Evolutionary conservation across 1,284 basidiomycete species (phyloP).

Genomic region (Taiwanofungus camphoratus): DNA sequence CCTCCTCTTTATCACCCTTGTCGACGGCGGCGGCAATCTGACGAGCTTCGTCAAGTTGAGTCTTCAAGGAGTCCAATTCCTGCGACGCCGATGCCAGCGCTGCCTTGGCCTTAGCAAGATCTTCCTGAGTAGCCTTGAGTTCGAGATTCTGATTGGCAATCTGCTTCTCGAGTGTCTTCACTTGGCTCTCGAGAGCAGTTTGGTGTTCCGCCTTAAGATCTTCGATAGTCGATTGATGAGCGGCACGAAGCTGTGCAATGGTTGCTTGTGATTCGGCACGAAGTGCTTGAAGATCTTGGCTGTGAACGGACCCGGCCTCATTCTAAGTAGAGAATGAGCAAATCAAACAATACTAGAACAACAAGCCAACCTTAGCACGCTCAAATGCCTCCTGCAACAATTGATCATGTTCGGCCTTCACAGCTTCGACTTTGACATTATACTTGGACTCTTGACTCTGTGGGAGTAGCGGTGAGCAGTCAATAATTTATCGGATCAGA

Average conservation of each 20-base stretch:
- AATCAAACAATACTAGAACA: neutral
- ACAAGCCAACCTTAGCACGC: slow-evolving; percentile 58
- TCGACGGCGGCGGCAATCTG: slow-evolving; percentile 36
- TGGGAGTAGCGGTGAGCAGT: slow-evolving; percentile 4
- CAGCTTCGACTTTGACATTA: slow-evolving; percentile 55
- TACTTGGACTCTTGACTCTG: slow-evolving; percentile 69
- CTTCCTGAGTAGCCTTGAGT: slow-evolving; percentile 76
- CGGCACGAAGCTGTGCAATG: slow-evolving; percentile 60
- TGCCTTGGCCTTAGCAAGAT: slow-evolving; percentile 68
- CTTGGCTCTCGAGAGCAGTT: slow-evolving; percentile 48
- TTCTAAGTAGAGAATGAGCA: slow-evolving; percentile 33
- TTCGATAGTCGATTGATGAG: slow-evolving; percentile 55
- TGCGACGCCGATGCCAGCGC: slow-evolving; percentile 42
- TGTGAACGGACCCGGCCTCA: slow-evolving; percentile 61
- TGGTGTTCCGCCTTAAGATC: slow-evolving; percentile 59
- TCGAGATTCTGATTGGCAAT: slow-evolving; percentile 58
- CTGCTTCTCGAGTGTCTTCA: slow-evolving; percentile 57
- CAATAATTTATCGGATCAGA: neutral
- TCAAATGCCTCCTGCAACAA: slow-evolving; percentile 67
- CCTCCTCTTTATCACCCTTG: slow-evolving; percentile 42
- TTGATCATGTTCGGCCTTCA: slow-evolving; percentile 63
- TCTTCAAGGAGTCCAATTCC: slow-evolving; percentile 50
- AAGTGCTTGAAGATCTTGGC: slow-evolving; percentile 64
- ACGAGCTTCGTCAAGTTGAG: slow-evolving; percentile 60
- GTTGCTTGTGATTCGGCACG: slow-evolving; percentile 60